A percentile compares a stretch with the other conserved stretches of the same genome.
Conservation (phyloP, 2,329 filamentous ascomycete genomes). For the Aspergillus novoparasiticus region DNA sequence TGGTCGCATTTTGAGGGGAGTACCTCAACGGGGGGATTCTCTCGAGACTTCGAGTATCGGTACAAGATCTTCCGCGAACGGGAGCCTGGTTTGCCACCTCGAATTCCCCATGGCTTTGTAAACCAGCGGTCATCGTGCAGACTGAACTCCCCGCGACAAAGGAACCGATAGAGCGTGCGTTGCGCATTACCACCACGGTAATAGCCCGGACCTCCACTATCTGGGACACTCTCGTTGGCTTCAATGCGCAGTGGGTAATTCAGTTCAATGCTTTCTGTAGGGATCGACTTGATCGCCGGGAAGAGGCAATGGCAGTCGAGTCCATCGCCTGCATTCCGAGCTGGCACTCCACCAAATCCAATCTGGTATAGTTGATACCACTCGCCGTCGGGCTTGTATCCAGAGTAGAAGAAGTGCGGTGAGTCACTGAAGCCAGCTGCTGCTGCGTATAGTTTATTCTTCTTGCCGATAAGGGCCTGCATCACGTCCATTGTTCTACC, state of each 20-base stretch:
- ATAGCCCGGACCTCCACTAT: conserved; percentile 52
- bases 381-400: conserved; percentile 51
- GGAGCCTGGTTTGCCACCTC: conserved; percentile 49
- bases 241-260: conserved; percentile 54
- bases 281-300: conserved; percentile 54
- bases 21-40: conserved; percentile 34
- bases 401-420: conserved; percentile 55
- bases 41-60: conserved; percentile 40
- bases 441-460: conserved; percentile 49
- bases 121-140: conserved; percentile 55
- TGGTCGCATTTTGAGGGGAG: conserved; percentile 54
- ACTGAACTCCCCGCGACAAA: conserved; percentile 50
- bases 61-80: conserved; percentile 49
- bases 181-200: conserved; percentile 54
- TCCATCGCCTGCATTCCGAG: conserved; percentile 51
- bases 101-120: conserved; percentile 53
- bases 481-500: conserved; percentile 54
- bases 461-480: conserved; percentile 53
- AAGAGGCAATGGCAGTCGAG: conserved; percentile 56
- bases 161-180: conserved; percentile 51
- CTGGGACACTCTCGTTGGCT: conserved; percentile 51
- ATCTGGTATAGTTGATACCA: conserved; percentile 56
- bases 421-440: conserved; percentile 56
- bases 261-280: conserved; percentile 52
- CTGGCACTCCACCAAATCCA: conserved; percentile 54